A percentile compares a stretch with the other conserved stretches of the same genome.
Conservation (phyloP, 768 basidiomycete species). For the Podaxis carcinomalis region DNA sequence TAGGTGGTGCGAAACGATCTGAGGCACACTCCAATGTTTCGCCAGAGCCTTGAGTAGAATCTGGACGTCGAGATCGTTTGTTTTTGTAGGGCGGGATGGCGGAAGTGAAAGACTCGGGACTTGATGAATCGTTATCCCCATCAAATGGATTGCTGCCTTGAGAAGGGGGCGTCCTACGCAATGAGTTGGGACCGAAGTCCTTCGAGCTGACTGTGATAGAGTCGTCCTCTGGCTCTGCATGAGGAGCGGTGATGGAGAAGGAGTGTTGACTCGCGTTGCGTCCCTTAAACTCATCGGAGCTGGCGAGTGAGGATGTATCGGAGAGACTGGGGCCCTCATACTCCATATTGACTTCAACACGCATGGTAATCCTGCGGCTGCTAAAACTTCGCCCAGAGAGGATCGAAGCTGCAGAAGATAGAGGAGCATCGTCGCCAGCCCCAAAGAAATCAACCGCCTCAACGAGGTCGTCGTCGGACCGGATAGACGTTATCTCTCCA, state of each 20-base stretch:
- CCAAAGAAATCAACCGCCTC: slow-evolving; percentile 89
- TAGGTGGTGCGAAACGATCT: not conserved
- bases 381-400: slow-evolving; percentile 67
- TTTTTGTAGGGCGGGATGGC: not conserved
- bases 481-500: slow-evolving; percentile 68
- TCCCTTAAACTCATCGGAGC: slow-evolving; percentile 66
- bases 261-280: slow-evolving; percentile 57
- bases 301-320: slow-evolving; percentile 79
- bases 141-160: slow-evolving; percentile 1
- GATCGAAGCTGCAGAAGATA: slow-evolving; percentile 71
- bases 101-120: slow-evolving; percentile 11
- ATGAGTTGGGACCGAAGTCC: slow-evolving; percentile 37
- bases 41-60: not conserved
- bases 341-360: slow-evolving; percentile 75
- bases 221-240: slow-evolving; percentile 61
- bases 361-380: slow-evolving; percentile 68
- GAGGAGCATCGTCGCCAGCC: slow-evolving; percentile 70
- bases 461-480: slow-evolving; percentile 67
- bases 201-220: slow-evolving; percentile 73
- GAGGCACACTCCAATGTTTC: not conserved
- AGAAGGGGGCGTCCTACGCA: slow-evolving; percentile 11
- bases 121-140: not conserved
- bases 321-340: slow-evolving; percentile 91
- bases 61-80: not conserved
- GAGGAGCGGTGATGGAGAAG: slow-evolving; percentile 41